These are phyloP conservation scores for Septoria petroselini DNA, from an alignment of 2,329 filamentous ascomycete genomes.

Conservation along the genomic window DNA sequence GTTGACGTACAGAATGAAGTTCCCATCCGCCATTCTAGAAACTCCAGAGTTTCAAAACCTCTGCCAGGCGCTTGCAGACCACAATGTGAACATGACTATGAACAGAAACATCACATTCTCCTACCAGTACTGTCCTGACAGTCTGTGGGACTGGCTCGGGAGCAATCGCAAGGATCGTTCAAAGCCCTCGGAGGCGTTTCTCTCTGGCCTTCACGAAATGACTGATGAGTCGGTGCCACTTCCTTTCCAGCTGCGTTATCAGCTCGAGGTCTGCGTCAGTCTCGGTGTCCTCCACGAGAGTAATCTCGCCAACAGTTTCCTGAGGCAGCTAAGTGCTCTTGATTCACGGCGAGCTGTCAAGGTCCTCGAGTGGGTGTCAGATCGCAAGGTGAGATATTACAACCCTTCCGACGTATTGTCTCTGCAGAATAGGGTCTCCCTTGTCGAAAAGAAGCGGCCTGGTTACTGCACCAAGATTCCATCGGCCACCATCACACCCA, in stretches of 20 bases:
- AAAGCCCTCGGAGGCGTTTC: slow-evolving; percentile 4
- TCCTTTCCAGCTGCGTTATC: slow-evolving; percentile 73
- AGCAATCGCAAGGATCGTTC: not conserved
- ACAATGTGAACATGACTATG: slow-evolving; percentile 61
- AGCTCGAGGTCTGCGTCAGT: slow-evolving; percentile 91
- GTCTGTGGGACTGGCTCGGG: slow-evolving; percentile 18
- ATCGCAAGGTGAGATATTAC: slow-evolving; percentile 59
- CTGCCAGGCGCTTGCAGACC: slow-evolving; percentile 60
- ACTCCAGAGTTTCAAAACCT: slow-evolving; percentile 32
- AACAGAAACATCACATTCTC: slow-evolving; percentile 45
- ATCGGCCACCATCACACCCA: slow-evolving; percentile 78
- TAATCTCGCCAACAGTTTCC: slow-evolving; percentile 65
- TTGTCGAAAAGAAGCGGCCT: slow-evolving; percentile 44
- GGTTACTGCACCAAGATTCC: slow-evolving; percentile 71
- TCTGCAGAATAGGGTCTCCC: slow-evolving; percentile 41
- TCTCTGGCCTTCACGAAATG: slow-evolving; percentile 25
- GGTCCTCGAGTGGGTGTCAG: slow-evolving; percentile 71
- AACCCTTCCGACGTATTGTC: slow-evolving; percentile 71
- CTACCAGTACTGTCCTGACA: slow-evolving; percentile 5
- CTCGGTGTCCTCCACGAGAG: slow-evolving; percentile 73
- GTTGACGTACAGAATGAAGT: slow-evolving; percentile 57
- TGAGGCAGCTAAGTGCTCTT: slow-evolving; percentile 57
- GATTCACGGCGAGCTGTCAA: slow-evolving; percentile 53
- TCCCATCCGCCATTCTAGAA: slow-evolving; percentile 33
- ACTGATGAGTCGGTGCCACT: slow-evolving; percentile 30